A percentile compares a stretch with the other conserved stretches of the same genome.
Evolutionary conservation across 306 rosid species (phyloP).

Genomic region (Herpetospermum pedunculosum): DNA sequence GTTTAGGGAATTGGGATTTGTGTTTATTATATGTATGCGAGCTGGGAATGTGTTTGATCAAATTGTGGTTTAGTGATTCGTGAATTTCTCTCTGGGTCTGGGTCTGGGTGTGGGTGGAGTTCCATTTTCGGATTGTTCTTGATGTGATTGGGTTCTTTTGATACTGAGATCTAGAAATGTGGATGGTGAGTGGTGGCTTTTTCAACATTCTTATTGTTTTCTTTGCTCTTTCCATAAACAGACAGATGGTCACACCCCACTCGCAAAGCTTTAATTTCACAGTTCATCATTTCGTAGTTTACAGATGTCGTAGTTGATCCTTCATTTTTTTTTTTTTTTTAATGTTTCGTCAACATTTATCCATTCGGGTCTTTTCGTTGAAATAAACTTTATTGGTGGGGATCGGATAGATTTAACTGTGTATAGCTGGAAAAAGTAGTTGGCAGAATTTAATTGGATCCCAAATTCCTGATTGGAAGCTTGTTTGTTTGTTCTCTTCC

Average conservation of each 20-base stretch:
- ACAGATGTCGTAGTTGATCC: neutral
- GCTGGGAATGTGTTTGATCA: conserved; percentile 2
- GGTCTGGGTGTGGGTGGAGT: neutral
- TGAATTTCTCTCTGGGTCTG: neutral
- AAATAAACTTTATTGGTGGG: conserved; percentile 5
- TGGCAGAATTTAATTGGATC: conserved; percentile 5
- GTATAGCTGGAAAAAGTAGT: conserved; percentile 6
- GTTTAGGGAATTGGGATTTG: neutral
- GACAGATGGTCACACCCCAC: neutral
- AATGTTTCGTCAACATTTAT: neutral
- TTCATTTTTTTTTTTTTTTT: neutral
- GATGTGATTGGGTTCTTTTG: neutral
- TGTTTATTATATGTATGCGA: neutral
- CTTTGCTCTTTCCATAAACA: neutral
- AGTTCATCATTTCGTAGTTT: neutral
- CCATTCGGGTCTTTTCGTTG: neutral
- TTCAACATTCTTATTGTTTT: neutral
- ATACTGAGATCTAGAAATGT: conserved; percentile 3
- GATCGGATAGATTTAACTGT: neutral
- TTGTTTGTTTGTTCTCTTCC: neutral
- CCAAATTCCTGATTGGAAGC: conserved; percentile 4
- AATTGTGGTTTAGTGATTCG: neutral
- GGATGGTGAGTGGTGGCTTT: neutral
- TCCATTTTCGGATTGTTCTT: neutral
- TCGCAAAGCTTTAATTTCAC: neutral